Evolutionary conservation across 1,139 yeast species (phyloP).

Genomic region (Kodamaea sp.): DNA sequence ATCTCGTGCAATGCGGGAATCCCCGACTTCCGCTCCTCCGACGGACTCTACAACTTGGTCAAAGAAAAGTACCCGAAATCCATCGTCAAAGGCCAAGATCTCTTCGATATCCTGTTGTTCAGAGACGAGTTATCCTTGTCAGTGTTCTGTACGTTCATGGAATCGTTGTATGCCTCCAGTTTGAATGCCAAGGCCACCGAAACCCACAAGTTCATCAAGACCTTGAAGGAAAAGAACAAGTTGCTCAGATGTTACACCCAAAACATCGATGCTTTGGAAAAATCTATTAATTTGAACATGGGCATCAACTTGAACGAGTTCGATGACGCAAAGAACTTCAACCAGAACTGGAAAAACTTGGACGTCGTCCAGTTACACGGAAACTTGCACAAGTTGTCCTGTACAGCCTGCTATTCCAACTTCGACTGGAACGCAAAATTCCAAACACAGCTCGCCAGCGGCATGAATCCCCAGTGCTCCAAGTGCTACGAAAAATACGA

Average conservation of each 20-base stretch:
- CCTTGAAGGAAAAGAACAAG: conserved; percentile 63
- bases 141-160: conserved; percentile 82
- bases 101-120: conserved; percentile 83
- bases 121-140: conserved; percentile 62
- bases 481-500: conserved; percentile 54
- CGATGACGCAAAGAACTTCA: conserved; percentile 28
- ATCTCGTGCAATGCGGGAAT: conserved; percentile 96
- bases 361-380: conserved; percentile 93
- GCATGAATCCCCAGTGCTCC: conserved; percentile 66
- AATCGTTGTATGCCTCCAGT: conserved; percentile 64
- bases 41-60: conserved; percentile 79
- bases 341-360: conserved; percentile 55
- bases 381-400: conserved; percentile 70
- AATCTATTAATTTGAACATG: conserved; percentile 42
- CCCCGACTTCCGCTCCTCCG: conserved; percentile 86
- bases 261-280: conserved; percentile 58
- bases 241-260: conserved; percentile 83
- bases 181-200: conserved; percentile 73
- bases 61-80: conserved; percentile 62
- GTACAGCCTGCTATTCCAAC: conserved; percentile 64
- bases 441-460: conserved; percentile 46
- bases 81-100: conserved; percentile 78
- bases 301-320: conserved; percentile 40
- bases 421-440: conserved; percentile 63
- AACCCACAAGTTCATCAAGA: conserved; percentile 76